These are phyloP conservation scores for Avena atlantica DNA, from an alignment of 176 grass and related monocot genomes.

Conservation along the genomic window DNA sequence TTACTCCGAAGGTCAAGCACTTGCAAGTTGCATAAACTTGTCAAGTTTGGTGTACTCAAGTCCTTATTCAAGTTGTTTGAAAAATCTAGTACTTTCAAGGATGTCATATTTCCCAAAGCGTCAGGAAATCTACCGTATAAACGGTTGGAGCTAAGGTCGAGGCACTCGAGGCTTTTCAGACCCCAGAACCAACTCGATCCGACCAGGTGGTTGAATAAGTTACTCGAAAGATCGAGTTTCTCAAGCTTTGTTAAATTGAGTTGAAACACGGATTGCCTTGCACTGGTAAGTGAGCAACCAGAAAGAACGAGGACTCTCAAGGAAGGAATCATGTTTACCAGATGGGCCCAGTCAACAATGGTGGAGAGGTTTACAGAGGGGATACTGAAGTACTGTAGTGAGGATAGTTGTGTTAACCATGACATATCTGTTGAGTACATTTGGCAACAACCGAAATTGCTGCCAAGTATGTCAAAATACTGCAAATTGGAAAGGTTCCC, in stretches of 20 bases:
- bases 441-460: not conserved
- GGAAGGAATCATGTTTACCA: not conserved
- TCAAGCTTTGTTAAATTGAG: not conserved
- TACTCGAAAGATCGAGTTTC: not conserved
- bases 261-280: not conserved
- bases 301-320: not conserved
- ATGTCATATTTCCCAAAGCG: not conserved
- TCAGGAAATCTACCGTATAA: constrained; percentile 2
- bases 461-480: not conserved
- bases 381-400: not conserved
- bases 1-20: not conserved
- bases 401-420: not conserved
- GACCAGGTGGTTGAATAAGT: not conserved
- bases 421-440: not conserved
- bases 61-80: not conserved
- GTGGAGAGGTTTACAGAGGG: not conserved
- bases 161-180: not conserved
- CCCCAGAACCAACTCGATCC: constrained; percentile 53
- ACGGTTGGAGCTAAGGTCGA: not conserved
- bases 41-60: not conserved
- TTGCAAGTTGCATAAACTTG: constrained; percentile 32
- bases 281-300: not conserved
- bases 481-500: not conserved
- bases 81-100: not conserved
- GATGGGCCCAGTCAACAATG: not conserved